phyloP scores from a whole-genome alignment of 2,329 filamentous ascomycete genomes.

The Alternaria burnsii region DNA sequence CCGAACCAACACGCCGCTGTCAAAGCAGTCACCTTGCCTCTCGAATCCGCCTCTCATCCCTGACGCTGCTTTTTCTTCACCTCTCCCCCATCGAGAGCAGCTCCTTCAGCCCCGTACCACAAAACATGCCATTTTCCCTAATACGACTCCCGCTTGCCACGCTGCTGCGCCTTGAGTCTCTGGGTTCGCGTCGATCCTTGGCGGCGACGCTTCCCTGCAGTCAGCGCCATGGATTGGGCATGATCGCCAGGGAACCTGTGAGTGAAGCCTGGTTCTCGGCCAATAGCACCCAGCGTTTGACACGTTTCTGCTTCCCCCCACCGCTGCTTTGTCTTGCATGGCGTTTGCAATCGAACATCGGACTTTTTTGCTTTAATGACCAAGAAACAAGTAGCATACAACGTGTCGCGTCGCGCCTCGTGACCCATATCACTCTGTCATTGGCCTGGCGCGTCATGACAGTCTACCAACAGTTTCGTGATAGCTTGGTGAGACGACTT shows the following conservation, averaged over 20 bases:
- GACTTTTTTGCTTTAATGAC: conserved; percentile 1
- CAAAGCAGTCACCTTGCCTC: conserved; percentile 15
- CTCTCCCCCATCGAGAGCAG: conserved; percentile 2
- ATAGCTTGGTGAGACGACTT: conserved; percentile 14
- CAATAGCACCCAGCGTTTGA: conserved; percentile 15
- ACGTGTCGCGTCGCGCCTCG: conserved; percentile 1
- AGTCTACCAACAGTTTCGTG: conserved; percentile 11
- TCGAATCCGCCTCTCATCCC: conserved; percentile 3
- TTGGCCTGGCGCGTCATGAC: conserved; percentile 5
- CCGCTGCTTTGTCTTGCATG: conserved; percentile 14
- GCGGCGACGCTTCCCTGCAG: conserved; percentile 20
- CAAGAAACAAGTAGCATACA: conserved; percentile 2
- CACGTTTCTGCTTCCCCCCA: conserved; percentile 20
- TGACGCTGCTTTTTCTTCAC: conserved; percentile 6
- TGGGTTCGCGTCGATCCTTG: conserved; percentile 17
- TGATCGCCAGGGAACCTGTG: conserved; percentile 15
- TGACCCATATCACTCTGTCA: neutral
- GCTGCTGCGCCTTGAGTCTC: neutral
- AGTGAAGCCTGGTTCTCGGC: conserved; percentile 7
- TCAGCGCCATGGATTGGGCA: conserved; percentile 15
- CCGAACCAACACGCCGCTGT: conserved; percentile 17
- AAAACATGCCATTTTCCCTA: neutral
- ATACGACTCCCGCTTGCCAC: neutral
- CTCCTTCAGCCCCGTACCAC: neutral
- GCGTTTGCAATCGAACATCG: neutral